phyloP scores from a whole-genome alignment of 768 basidiomycete species.

The Leucocoprinus leucothites region DNA sequence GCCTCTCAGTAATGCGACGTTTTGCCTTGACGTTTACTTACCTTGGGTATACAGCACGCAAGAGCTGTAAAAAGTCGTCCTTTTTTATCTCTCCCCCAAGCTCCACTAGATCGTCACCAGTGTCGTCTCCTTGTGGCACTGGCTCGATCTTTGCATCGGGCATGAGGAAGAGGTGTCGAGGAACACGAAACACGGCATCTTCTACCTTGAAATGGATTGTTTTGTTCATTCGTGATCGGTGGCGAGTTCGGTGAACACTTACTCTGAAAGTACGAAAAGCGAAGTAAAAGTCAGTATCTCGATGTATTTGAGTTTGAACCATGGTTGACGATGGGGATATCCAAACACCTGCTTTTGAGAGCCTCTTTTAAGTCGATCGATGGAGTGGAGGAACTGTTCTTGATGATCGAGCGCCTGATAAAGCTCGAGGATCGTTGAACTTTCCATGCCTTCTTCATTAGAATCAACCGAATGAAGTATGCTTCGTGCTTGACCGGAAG shows the following conservation, averaged over 20 bases:
- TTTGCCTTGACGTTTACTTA: background rate
- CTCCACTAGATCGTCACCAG: conserved; percentile 8
- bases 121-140: conserved; percentile 2
- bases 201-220: background rate
- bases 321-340: background rate
- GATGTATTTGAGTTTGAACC: background rate
- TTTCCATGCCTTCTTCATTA: no score
- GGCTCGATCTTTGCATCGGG: conserved; percentile 7
- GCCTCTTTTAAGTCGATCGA: background rate
- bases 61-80: conserved; percentile 7
- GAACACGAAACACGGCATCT: conserved; percentile 9
- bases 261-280: conserved; percentile 11
- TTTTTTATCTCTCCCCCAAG: conserved; percentile 6
- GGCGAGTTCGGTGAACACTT: background rate
- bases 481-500: no score
- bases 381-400: background rate
- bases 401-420: background rate
- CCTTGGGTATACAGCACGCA: conserved; percentile 10
- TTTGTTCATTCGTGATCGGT: background rate
- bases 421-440: background rate
- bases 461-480: no score
- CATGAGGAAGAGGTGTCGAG: conserved; percentile 8
- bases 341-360: background rate
- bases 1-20: background rate
- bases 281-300: conserved; percentile 9